phyloP scores from a whole-genome alignment of 2,329 filamentous ascomycete genomes.

The Didymella sp. region DNA sequence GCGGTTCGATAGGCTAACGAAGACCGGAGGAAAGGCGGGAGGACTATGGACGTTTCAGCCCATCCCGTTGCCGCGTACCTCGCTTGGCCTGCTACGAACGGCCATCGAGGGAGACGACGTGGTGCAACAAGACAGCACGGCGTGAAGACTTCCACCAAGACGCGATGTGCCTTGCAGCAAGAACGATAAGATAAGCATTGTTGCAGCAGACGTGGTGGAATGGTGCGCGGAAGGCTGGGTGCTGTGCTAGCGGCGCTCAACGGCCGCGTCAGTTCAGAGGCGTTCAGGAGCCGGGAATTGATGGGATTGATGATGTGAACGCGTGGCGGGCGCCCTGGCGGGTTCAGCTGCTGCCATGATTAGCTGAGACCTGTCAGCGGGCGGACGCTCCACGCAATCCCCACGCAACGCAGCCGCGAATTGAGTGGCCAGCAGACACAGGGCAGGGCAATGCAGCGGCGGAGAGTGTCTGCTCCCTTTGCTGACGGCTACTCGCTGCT shows the following conservation, averaged over 20 bases:
- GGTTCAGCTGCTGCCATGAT: conserved; percentile 3
- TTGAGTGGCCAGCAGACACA: not conserved
- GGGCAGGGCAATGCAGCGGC: not conserved
- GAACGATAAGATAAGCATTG: conserved; percentile 8
- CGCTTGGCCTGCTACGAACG: conserved; percentile 16
- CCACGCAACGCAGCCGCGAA: not conserved
- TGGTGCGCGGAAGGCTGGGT: not conserved
- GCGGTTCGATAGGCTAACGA: conserved; percentile 5
- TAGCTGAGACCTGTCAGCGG: conserved; percentile 5
- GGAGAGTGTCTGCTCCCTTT: not conserved
- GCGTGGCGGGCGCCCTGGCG: conserved; percentile 9
- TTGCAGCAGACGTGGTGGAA: not conserved
- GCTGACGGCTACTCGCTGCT: conserved; percentile 1
- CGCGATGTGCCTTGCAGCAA: conserved; percentile 8
- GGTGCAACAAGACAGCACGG: not conserved
- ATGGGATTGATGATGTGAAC: conserved; percentile 10
- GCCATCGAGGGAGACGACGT: conserved; percentile 10
- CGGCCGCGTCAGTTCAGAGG: conserved; percentile 9
- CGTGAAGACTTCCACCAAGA: conserved; percentile 1
- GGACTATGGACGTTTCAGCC: conserved; percentile 18
- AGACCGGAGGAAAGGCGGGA: not conserved
- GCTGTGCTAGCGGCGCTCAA: conserved; percentile 2
- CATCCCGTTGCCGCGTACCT: conserved; percentile 14
- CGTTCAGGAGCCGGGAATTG: conserved; percentile 3
- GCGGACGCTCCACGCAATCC: not conserved